Evolutionary conservation across 768 basidiomycete species (phyloP), one percentile per base, ranked within the genome.

Genomic region (Kwoniella newhampshirensis): DNA sequence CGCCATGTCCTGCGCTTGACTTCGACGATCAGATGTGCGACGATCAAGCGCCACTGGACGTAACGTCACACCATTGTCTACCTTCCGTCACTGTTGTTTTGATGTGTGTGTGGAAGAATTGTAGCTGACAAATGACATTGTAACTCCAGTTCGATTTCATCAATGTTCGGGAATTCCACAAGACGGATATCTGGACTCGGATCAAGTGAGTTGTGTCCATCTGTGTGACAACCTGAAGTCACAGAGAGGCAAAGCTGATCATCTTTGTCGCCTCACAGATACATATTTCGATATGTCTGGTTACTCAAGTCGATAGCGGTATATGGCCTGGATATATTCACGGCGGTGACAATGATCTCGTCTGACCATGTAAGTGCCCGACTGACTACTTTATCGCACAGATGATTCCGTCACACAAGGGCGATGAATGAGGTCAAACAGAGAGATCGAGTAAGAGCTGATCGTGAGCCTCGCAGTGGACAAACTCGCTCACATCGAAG

Each of bases 291-390:
- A 54, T 98, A 96, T 79, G 80, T 93, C 77, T 82, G 92, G 70
- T 85, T 97, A 54, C 84, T 96, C 81, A 97, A 96, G 78, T 91
- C 89, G 28, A 88, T 98, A 80, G 85, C 92, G 53, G 94, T 99
- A 78, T 96, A 97, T 79, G 81, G 93, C 60, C 88, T 89, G 77
- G 96, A 99, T 83, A 91, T 97, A 76, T 99, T 93, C 80, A 91
- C 94, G 35, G 92, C 91, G 61, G 84, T 91, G 60, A 96, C 94
- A 67, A 92, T 97, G 88, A 87, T 97, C 78, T 86, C 88, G 23
- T 91, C 92, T 20, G 81, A 83, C 37, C 82, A 84, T 30, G 68
- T 70, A 26, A 60, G 68, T 57, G 12, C n/a, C 41, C n/a, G n/a
- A n/a, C n/a, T n/a, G n/a, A n/a, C n/a, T n/a, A n/a, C n/a, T n/a